These are phyloP conservation scores for Mortierella sp. DNA, from an alignment of 371 early-diverging fungal genomes.

Conservation along the genomic window DNA sequence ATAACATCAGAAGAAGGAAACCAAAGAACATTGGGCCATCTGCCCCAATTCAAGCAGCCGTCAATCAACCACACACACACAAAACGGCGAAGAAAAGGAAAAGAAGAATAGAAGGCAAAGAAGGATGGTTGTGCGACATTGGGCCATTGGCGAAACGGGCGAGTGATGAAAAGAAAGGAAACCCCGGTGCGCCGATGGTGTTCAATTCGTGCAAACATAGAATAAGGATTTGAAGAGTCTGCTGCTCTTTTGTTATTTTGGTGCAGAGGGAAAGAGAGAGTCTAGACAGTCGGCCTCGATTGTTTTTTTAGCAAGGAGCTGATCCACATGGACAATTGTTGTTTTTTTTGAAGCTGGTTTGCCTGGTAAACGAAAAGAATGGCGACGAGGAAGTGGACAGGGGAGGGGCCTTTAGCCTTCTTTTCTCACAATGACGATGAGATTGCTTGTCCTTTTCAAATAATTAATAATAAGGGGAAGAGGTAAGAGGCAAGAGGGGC, in stretches of 20 bases:
- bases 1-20: neutral
- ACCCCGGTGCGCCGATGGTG: no score
- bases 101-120: neutral
- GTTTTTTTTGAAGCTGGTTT: neutral
- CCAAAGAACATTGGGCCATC: neutral
- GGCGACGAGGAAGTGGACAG: no score
- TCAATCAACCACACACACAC: neutral
- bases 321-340: slow-evolving; percentile 3
- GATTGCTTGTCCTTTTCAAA: no score
- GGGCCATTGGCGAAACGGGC: neutral
- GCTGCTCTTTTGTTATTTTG: neutral
- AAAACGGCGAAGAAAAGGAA: neutral
- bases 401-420: neutral
- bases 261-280: neutral
- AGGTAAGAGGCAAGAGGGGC: no score
- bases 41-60: neutral
- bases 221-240: neutral
- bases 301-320: neutral
- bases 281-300: neutral
- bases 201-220: neutral
- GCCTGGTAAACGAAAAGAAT: neutral
- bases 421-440: neutral
- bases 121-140: neutral
- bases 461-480: no score
- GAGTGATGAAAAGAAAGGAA: neutral